phyloP scores from a whole-genome alignment of 116 monocot species.

The Thalassia testudinum region DNA sequence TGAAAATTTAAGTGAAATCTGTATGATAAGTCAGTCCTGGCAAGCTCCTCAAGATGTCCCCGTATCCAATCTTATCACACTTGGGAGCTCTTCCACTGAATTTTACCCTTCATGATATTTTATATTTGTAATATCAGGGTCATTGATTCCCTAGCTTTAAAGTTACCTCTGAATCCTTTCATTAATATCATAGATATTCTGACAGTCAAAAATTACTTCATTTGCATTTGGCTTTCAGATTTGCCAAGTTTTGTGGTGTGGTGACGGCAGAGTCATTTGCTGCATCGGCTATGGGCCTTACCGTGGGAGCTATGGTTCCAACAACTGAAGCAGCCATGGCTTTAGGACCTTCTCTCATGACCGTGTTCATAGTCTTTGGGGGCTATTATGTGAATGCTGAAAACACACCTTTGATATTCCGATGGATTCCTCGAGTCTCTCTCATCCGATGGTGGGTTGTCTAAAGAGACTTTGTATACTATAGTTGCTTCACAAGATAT shows the following conservation, averaged over 20 bases:
- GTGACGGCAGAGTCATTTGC: conserved; percentile 84
- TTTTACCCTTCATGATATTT: neutral
- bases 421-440: conserved; percentile 83
- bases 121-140: neutral
- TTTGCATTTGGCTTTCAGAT: conserved; percentile 21
- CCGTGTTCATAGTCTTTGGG: conserved; percentile 94
- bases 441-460: conserved; percentile 27
- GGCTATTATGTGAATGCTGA: conserved; percentile 95
- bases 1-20: too few species aligned
- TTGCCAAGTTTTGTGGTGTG: conserved; percentile 80
- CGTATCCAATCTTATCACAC: neutral
- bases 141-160: neutral
- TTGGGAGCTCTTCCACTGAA: neutral
- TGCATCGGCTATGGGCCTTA: conserved; percentile 96
- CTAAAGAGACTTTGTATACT: neutral
- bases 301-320: conserved; percentile 89
- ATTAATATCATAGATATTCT: neutral
- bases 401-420: conserved; percentile 80
- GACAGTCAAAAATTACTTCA: neutral
- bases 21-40: too few species aligned
- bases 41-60: neutral
- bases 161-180: neutral
- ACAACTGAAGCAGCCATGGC: conserved; percentile 99
- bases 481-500: neutral
- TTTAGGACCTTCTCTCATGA: conserved; percentile 94